phyloP scores from a whole-genome alignment of 371 early-diverging fungal genomes.

The Saksenaea oblongispora region DNA sequence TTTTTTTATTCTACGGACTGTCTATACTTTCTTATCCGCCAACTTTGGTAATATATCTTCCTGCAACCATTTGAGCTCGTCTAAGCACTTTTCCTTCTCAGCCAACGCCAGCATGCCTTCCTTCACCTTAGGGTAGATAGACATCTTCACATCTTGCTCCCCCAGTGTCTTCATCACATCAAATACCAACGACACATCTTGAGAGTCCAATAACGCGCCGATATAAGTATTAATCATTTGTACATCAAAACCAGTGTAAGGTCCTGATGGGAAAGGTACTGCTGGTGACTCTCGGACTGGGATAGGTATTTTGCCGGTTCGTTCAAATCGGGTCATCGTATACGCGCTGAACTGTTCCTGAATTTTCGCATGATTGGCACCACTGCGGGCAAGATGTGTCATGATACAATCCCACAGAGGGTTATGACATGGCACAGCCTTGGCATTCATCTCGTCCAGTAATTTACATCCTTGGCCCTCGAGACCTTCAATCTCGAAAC shows the following conservation, averaged over 20 bases:
- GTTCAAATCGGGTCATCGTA: conserved; percentile 45
- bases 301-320: conserved; percentile 39
- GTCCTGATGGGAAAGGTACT: conserved; percentile 48
- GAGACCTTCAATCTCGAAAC: conserved; percentile 8
- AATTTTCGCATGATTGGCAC: conserved; percentile 8
- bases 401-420: conserved; percentile 21
- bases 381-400: conserved; percentile 8
- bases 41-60: conserved; percentile 7
- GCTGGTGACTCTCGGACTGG: conserved; percentile 37
- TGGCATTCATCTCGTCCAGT: conserved; percentile 17
- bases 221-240: conserved; percentile 45
- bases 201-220: conserved; percentile 32
- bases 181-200: conserved; percentile 43
- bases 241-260: conserved; percentile 40
- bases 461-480: conserved; percentile 2
- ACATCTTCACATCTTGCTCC: conserved; percentile 16
- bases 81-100: conserved; percentile 5
- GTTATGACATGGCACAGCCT: conserved; percentile 11
- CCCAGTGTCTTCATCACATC: conserved; percentile 36
- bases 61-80: conserved; percentile 8
- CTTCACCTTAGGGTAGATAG: not conserved
- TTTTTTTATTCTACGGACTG: not conserved
- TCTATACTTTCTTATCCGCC: not conserved
- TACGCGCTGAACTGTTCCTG: conserved; percentile 39
- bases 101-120: not conserved